Percentiles rank a stretch among this genome's conserved stretches.
Evolutionary conservation across 1,284 basidiomycete genomes (phyloP).

Genomic region (Rhodofomes roseus): DNA sequence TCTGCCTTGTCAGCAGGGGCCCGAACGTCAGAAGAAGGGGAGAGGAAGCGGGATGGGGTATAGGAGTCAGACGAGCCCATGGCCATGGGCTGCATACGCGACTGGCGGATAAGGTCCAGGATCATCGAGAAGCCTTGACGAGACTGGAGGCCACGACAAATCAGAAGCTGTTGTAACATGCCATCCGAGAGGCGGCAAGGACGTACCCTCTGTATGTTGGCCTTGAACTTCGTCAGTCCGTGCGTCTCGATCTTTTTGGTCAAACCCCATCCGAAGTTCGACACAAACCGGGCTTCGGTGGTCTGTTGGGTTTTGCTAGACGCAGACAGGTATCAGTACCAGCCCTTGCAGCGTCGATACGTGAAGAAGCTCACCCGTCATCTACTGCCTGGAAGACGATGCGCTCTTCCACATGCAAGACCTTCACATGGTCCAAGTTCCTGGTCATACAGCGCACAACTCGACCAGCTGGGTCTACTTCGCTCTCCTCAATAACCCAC

Average conservation of each 20-base stretch:
- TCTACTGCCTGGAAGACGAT: conserved; percentile 58
- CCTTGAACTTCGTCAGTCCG: conserved; percentile 71
- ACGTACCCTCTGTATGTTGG: conserved; percentile 70
- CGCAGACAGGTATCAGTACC: too few relatives aligned
- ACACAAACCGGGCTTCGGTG: conserved; percentile 73
- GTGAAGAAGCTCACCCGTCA: conserved; percentile 51
- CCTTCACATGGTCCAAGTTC: conserved; percentile 82
- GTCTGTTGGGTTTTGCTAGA: conserved; percentile 68
- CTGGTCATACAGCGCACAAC: conserved; percentile 68
- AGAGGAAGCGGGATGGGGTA: conserved; percentile 25
- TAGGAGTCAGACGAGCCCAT: conserved; percentile 40
- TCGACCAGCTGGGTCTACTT: conserved; percentile 77
- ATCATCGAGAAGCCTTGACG: conserved; percentile 78
- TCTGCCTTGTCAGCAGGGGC: background rate
- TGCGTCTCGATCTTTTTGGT: conserved; percentile 78
- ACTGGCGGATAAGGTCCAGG: conserved; percentile 69
- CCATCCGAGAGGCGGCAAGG: background rate
- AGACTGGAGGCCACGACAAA: conserved; percentile 47
- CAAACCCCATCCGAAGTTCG: conserved; percentile 80
- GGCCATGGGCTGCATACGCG: conserved; percentile 66
- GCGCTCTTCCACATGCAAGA: conserved; percentile 77
- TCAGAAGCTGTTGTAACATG: conserved; percentile 6
- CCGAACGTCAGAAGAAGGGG: conserved; percentile 13
- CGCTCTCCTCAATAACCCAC: conserved; percentile 90
- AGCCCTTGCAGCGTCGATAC: too few relatives aligned